Conservation (phyloP, 805 yeast species). For the Torulaspora gathmanii region DNA sequence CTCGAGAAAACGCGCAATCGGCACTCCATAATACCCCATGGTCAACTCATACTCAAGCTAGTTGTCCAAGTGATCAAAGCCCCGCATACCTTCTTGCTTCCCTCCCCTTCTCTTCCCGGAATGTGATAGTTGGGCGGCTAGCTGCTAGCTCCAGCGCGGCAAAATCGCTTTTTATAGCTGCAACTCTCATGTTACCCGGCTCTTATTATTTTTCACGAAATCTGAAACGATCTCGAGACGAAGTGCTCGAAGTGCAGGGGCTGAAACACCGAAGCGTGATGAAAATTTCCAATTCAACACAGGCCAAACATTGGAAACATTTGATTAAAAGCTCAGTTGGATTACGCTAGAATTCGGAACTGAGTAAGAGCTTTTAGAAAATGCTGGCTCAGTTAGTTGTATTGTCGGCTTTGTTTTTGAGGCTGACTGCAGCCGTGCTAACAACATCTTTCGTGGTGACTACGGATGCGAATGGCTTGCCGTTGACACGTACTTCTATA, state of each 20-base stretch:
- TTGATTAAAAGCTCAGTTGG: not conserved
- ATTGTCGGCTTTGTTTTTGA: conserved; percentile 9
- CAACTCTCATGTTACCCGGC: not conserved
- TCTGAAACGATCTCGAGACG: conserved; percentile 1
- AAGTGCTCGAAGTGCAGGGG: conserved; percentile 2
- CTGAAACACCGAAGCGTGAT: conserved; percentile 2
- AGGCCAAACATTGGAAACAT: not conserved
- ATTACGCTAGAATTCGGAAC: not conserved
- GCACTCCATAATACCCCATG: too few relatives aligned
- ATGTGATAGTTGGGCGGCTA: conserved; percentile 1
- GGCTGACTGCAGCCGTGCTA: conserved; percentile 19
- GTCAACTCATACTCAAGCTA: too few relatives aligned
- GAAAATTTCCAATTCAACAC: not conserved
- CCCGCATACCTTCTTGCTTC: too few relatives aligned
- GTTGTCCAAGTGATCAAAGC: too few relatives aligned
- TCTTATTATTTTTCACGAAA: not conserved
- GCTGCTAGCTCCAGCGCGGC: not conserved
- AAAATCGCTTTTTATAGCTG: too few relatives aligned
- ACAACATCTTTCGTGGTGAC: conserved; percentile 30
- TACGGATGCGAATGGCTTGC: conserved; percentile 32
- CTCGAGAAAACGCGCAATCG: too few relatives aligned
- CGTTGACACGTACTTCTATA: conserved; percentile 31
- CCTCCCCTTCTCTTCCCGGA: not conserved
- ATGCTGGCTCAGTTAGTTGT: conserved; percentile 9
- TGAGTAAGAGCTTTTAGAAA: not conserved